Evolutionary conservation across 352 stramenopile species (phyloP), one percentile per base, ranked within the genome.

Genomic region (Peronospora destructor): DNA sequence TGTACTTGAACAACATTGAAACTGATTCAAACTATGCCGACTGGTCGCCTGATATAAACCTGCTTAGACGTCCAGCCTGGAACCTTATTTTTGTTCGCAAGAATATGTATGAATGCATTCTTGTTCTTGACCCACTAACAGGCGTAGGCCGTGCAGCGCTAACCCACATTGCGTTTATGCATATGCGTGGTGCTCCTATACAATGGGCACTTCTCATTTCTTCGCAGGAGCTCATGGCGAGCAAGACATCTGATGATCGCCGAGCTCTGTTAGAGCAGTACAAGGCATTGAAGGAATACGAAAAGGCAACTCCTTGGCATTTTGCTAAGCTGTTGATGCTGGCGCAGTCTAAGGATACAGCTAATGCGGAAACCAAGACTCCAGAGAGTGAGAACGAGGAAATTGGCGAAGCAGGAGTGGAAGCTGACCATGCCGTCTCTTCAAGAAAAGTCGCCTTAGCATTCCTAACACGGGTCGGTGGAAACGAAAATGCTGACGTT

Each of bases 91-190:
- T 90, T 48, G 48, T 93, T 37, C 73, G 82, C 43, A 85, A 84
- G 55, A 90, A 91, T 39, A 93, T 93, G 82, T 93, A 93, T 56
- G 82, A 93, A 37, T 83, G 77, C 46, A 67, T 89, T 12, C 40
- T 93, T 44, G 75, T 78, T 6, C 64, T 93, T 37, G 80, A 91
- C 39, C 80, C 82, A 30, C 66, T 70, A 10, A 72, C 70, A 7
- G 69, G 61, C 26, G 49, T 55, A n/a, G 77, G 77, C 4, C 70
- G 71, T 26, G 53, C 56, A 14, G 67, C 66, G 2, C 53, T 93
- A 14, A 62, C 56, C 4, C 74, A 93, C 45, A 73, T 90, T 16
- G 56, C 66, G 0, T 87, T 87, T 49, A 63, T 93, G 60, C 73
- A 66, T 6, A 78, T 81, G 68, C 80, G 82, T 50, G 71, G 68